Conservation (phyloP, 345 rosid genomes). For the Populus simonii region DNA sequence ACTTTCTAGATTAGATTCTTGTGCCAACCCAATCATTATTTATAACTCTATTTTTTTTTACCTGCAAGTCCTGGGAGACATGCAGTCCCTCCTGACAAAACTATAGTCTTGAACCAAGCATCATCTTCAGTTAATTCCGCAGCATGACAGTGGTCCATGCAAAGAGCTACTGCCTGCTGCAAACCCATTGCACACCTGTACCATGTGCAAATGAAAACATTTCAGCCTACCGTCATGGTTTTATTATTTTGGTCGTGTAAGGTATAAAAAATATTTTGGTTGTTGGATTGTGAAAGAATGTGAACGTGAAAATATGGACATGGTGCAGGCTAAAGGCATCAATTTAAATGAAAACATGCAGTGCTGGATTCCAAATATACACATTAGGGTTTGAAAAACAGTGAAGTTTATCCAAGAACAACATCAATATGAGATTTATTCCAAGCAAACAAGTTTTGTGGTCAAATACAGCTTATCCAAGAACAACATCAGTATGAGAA, state of each 20-base stretch:
- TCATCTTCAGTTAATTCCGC: slow-evolving; percentile 62
- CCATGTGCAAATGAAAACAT: slow-evolving; percentile 9
- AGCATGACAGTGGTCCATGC: slow-evolving; percentile 87
- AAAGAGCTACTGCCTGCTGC: slow-evolving; percentile 82
- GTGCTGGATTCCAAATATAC: too few relatives aligned
- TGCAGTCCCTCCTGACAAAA: slow-evolving; percentile 75
- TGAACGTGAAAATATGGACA: too few relatives aligned
- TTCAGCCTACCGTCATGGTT: neutral
- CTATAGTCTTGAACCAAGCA: slow-evolving; percentile 89
- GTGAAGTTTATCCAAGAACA: neutral
- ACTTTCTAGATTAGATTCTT: neutral
- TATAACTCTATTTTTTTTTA: slow-evolving; percentile 1
- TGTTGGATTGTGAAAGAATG: neutral
- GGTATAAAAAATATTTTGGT: neutral
- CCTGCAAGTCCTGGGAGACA: slow-evolving; percentile 90
- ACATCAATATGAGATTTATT: neutral
- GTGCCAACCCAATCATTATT: neutral
- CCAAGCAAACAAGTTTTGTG: neutral
- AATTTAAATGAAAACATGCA: neutral
- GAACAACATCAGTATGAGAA: neutral
- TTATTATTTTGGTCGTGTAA: neutral
- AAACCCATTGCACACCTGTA: slow-evolving; percentile 76
- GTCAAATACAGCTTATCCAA: neutral
- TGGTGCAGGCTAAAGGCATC: neutral
- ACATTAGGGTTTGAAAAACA: neutral